Percentiles rank a stretch among this genome's conserved stretches.
phyloP scores from a whole-genome alignment of 192 early-diverging fungal genomes.

The Coemansia sp. region DNA sequence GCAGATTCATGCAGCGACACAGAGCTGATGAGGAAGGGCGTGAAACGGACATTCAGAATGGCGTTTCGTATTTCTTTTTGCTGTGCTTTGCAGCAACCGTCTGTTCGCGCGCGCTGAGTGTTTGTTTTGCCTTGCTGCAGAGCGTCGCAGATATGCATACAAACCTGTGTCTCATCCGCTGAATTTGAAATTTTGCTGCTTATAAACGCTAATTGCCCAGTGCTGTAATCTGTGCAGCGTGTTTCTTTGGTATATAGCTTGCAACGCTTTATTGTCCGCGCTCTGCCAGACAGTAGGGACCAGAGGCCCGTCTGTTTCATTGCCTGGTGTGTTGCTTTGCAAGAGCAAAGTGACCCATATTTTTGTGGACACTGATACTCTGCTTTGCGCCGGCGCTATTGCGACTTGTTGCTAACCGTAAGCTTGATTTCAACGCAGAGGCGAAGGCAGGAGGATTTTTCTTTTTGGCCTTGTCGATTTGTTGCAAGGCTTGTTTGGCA shows the following conservation, averaged over 20 bases:
- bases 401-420: not conserved
- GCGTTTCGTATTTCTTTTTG: not conserved
- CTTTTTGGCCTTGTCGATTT: not conserved
- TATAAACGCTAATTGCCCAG: not conserved
- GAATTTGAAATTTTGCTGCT: not conserved
- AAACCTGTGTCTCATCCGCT: not conserved
- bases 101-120: not conserved
- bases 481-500: not conserved
- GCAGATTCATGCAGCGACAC: not conserved
- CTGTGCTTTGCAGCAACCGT: not conserved
- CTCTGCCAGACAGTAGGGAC: conserved; percentile 5
- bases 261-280: not conserved
- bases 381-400: not conserved
- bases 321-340: not conserved
- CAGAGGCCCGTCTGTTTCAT: conserved; percentile 1
- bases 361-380: not conserved
- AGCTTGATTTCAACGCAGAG: not conserved
- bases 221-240: not conserved
- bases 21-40: not conserved
- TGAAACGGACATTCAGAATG: not conserved
- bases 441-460: not conserved
- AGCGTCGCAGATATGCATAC: not conserved
- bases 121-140: not conserved
- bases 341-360: not conserved
- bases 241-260: conserved; percentile 3